Base-by-base conservation (phyloP, 1,139 yeast genomes). In the Pichia terricola region DNA sequence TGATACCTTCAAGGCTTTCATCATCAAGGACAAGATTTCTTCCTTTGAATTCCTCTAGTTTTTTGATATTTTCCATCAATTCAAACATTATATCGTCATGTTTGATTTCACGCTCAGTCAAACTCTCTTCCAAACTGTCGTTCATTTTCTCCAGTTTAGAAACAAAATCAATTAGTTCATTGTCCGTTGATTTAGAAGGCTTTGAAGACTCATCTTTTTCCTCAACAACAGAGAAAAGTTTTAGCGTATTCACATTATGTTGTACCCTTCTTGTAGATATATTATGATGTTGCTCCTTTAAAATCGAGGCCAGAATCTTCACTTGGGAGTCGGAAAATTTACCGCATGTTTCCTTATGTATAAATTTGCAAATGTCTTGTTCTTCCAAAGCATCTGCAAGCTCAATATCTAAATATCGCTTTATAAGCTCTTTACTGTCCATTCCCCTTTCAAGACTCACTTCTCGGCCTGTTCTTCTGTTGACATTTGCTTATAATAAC, bases 351-450 rank as follows among this genome's bases (percentile, higher is more conserved):
- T 36, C 42, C 1, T 26, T 7, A 4, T 34, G 25, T 6, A 46
- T 41, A 2, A 46, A 30, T 6, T 40, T 44, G 3, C 31, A 16
- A 5, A 44, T n/a, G 3, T 27, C 30, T 9, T 31, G 30, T 32
- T 46, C 47, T 2, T 45, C 45, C 2, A 44, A 35, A 6, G 38
- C 49, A 16, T 46, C 47, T 4, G 35, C 27, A 4, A 46, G 10
- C 4, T 46, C 49, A 22, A 40, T 35, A 33, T 46, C 49, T 26
- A 46, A 34, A 34, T 46, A 46, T 5, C 34, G 27, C 26, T 42
- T 46, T 5, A 46, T 4, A 16, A 46, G 44, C 5, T 36, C 43
- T 31, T 37, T 42, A 16, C 49, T 46, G 5, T 38, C n/a, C 49
- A 46, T 46, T 1, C 32, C 10, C 32, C 9, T 30, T 30, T 30